Base-by-base conservation (phyloP, 331 rosid genomes). In the Stylosanthes scabra region DNA sequence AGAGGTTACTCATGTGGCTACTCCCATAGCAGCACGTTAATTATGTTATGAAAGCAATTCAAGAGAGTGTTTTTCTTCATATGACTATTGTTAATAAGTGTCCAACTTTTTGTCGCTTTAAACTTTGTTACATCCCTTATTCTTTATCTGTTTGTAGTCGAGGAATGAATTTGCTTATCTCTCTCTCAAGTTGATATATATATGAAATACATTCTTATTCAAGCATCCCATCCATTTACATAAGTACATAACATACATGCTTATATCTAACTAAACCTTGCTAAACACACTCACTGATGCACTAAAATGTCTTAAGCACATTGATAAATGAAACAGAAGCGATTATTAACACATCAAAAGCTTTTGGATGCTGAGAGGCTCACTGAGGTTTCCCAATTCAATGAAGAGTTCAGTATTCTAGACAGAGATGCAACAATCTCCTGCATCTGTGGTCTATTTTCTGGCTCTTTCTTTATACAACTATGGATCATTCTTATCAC, bases 401-500 rank as follows among this genome's bases (percentile, higher is more conserved):
- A 70, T 44, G 97, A 94, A 78, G 87, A 82, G 82, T 81, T 67
- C 74, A 86, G 56, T n/a, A 77, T 83, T 80, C 81, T 78, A 8
- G 96, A 83, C 13, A 94, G 80, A 74, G 86, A 56, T 40, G 75
- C 76, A 49, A 85, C 89, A 70, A 91, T 82, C 67, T 94, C 97
- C 50, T 84, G 78, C 93, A 88, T 88, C 25, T 68, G 14, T 1
- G 96, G 93, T n/a, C 97, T 86, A 78, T 52, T 77, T 7, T 67
- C 77, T 0, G 96, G 91, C 62, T 89, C 93, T 64, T 70, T 89
- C 63, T 59, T 75, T 15, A 89, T 52, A 90, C 97, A 94, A 63
- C 50, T 12, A n/a, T 82, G 79, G 12, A 82, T 67, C 66, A 88
- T 34, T 63, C 71, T 82, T 64, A 87, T 59, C 80, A 82, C 68